Conservation (phyloP, 2,329 filamentous ascomycete genomes). For the Xylariomycetidae sp. region DNA sequence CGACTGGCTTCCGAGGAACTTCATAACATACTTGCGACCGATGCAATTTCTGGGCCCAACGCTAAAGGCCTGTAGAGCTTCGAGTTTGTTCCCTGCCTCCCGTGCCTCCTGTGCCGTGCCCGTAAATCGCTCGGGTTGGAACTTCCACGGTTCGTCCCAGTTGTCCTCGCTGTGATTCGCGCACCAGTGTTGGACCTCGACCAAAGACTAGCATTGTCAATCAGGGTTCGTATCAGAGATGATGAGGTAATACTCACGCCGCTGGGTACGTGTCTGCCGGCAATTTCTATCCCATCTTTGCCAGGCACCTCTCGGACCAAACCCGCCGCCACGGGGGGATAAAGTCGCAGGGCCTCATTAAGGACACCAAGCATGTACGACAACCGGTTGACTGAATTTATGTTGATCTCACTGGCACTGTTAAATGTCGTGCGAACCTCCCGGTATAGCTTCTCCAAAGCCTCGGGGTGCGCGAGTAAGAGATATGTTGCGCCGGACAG, state of each 20-base stretch:
- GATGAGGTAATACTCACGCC: constrained; percentile 16
- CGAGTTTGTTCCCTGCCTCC: constrained; percentile 23
- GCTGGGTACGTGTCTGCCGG: constrained; percentile 20
- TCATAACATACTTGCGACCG: constrained; percentile 31
- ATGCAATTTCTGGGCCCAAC: constrained; percentile 35
- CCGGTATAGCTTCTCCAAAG: constrained; percentile 26
- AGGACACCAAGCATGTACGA: constrained; percentile 37
- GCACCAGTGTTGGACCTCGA: constrained; percentile 34
- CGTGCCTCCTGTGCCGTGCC: constrained; percentile 19
- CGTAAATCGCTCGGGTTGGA: constrained; percentile 36
- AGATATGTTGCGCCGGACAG: constrained; percentile 25
- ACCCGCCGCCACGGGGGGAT: constrained; percentile 28
- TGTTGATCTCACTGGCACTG: constrained; percentile 32
- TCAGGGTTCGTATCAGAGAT: constrained; percentile 1
- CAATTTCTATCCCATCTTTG: constrained; percentile 18
- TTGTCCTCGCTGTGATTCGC: constrained; percentile 31
- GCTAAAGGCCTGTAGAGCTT: constrained; percentile 30
- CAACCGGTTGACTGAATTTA: constrained; percentile 28
- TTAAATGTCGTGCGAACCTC: constrained; percentile 36
- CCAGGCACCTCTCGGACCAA: constrained; percentile 18
- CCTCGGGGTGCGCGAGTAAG: constrained; percentile 25
- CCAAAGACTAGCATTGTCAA: constrained; percentile 29
- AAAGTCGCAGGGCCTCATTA: constrained; percentile 39
- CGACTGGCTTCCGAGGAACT: no score
- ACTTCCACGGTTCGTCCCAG: constrained; percentile 34